Percentiles rank a stretch among this genome's conserved stretches.
Conservation (phyloP, 176 grass and related monocot species). For the Urochloa ruziziensis region DNA sequence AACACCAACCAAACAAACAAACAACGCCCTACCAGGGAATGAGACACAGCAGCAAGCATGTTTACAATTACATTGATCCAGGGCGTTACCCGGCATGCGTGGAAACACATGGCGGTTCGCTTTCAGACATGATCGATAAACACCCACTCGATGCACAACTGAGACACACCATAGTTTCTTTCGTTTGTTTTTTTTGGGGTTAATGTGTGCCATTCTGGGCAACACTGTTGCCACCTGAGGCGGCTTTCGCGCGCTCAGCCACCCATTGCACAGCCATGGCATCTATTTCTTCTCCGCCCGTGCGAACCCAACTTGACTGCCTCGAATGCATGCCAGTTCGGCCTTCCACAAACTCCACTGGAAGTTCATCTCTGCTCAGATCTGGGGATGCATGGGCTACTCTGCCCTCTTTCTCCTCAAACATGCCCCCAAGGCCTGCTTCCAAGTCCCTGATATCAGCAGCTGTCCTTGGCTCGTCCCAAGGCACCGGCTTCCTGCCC, state of each 20-base stretch:
- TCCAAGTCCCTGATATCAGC: slow-evolving; percentile 69
- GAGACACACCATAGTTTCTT: neutral
- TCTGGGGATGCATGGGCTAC: slow-evolving; percentile 57
- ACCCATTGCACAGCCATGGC: neutral
- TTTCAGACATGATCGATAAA: neutral
- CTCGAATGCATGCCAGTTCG: slow-evolving; percentile 40
- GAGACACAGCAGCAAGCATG: slow-evolving; percentile 16
- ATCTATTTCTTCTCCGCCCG: slow-evolving; percentile 21
- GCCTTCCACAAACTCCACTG: slow-evolving; percentile 41
- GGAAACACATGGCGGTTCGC: slow-evolving; percentile 21
- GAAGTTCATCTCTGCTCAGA: slow-evolving; percentile 52
- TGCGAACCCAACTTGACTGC: slow-evolving; percentile 49
- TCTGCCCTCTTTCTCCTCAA: slow-evolving; percentile 70
- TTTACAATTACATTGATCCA: slow-evolving; percentile 38
- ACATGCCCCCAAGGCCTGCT: slow-evolving; percentile 44
- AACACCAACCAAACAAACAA: slow-evolving; percentile 25
- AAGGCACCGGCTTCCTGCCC: slow-evolving; percentile 69
- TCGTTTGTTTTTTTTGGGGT: neutral
- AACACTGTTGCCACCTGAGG: neutral
- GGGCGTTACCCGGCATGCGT: slow-evolving; percentile 19
- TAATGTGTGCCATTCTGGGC: neutral
- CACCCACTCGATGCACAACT: neutral
- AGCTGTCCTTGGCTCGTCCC: slow-evolving; percentile 70
- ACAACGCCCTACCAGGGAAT: neutral
- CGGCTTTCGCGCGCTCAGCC: no score